A percentile compares a stretch with the other conserved stretches of the same genome.
Conservation (phyloP, 2,329 filamentous ascomycete genomes). For the Aspergillus oerlinghausenensis region DNA sequence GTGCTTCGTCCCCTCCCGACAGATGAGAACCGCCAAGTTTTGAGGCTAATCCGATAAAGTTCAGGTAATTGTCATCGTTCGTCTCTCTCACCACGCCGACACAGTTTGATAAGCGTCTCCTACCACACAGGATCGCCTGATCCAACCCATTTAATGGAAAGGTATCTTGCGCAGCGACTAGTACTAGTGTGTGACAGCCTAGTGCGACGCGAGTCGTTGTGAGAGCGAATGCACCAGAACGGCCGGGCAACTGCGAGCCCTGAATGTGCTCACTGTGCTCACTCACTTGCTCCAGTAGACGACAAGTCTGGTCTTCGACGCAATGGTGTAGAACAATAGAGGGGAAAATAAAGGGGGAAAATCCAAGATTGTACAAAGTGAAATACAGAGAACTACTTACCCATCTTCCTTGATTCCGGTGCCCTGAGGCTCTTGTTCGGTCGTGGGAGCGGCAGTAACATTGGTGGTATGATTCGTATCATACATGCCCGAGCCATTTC, state of each 20-base stretch:
- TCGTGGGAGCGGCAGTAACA: slow-evolving; percentile 16
- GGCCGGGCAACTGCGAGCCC: background rate
- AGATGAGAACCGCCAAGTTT: slow-evolving; percentile 7
- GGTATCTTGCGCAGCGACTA: slow-evolving; percentile 7
- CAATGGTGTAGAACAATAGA: slow-evolving; percentile 2
- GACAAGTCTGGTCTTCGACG: background rate
- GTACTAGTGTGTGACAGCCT: slow-evolving; percentile 7
- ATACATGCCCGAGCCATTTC: slow-evolving; percentile 23
- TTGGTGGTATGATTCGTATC: slow-evolving; percentile 19
- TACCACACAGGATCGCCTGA: slow-evolving; percentile 6
- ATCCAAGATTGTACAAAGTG: slow-evolving; percentile 1
- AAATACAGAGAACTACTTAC: slow-evolving; percentile 57
- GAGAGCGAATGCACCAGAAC: background rate
- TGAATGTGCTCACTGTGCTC: background rate
- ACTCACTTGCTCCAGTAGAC: background rate
- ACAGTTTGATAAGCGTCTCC: background rate
- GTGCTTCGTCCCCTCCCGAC: slow-evolving; percentile 10
- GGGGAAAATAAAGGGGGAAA: slow-evolving; percentile 17
- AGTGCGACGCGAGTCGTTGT: background rate
- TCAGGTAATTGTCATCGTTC: slow-evolving; percentile 7
- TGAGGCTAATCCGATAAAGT: slow-evolving; percentile 9
- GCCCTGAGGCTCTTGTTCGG: slow-evolving; percentile 33
- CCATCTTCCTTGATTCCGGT: slow-evolving; percentile 77
- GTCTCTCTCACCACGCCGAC: background rate
- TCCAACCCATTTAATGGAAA: slow-evolving; percentile 5